Evolutionary conservation across 106 monocot species (phyloP).

Genomic region (Allium sativum): DNA sequence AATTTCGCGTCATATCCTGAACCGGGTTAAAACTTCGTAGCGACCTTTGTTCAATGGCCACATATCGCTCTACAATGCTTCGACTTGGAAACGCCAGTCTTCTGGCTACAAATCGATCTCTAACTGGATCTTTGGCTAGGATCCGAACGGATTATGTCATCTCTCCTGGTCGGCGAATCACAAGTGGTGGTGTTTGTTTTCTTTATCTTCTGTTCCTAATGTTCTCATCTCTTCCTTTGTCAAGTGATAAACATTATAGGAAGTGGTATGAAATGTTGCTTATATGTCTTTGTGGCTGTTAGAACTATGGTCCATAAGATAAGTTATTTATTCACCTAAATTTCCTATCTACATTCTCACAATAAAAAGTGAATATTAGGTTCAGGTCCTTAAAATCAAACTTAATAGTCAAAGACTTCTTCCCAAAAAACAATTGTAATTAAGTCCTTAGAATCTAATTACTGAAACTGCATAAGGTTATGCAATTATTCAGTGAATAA

Average conservation of each 20-base stretch:
- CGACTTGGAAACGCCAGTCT: not conserved
- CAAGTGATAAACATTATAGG: not conserved
- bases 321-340: too few relatives aligned
- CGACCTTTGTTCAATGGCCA: not conserved
- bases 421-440: too few relatives aligned
- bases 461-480: too few relatives aligned
- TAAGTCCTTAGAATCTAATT: too few relatives aligned
- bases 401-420: too few relatives aligned
- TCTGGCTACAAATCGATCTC: not conserved
- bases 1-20: too few relatives aligned
- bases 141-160: not conserved
- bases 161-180: not conserved
- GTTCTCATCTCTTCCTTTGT: not conserved
- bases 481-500: too few relatives aligned
- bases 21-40: too few relatives aligned
- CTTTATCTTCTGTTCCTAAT: not conserved
- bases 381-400: too few relatives aligned
- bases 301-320: not conserved
- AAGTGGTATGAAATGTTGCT: not conserved
- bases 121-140: not conserved
- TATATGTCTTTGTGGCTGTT: not conserved
- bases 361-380: too few relatives aligned
- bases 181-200: not conserved
- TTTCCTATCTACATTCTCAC: too few relatives aligned
- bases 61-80: constrained; percentile 4